A percentile compares a stretch with the other conserved stretches of the same genome.
These are phyloP conservation scores for Trichosporon ovoides DNA, from an alignment of 1,284 basidiomycete genomes.

Conservation along the genomic window DNA sequence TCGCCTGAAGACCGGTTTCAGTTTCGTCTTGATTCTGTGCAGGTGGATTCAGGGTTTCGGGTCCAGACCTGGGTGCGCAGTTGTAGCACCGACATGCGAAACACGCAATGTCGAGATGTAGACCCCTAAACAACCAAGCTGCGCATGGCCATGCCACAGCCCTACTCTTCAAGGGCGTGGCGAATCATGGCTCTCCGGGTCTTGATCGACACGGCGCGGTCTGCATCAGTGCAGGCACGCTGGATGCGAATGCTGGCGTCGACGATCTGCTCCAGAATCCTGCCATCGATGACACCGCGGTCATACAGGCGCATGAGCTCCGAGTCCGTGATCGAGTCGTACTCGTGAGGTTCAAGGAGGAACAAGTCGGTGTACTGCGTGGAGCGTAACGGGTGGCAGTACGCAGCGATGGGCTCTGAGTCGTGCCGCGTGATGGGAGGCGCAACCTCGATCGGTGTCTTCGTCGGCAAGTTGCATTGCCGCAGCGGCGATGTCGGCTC, in stretches of 20 bases:
- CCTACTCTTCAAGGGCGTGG: conserved; percentile 19
- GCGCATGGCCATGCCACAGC: too few relatives aligned
- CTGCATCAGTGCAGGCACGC: conserved; percentile 21
- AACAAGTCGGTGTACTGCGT: conserved; percentile 23
- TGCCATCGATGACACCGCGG: conserved; percentile 19
- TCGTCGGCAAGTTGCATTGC: neutral
- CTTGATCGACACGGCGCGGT: conserved; percentile 23
- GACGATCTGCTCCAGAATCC: conserved; percentile 21
- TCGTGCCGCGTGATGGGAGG: neutral
- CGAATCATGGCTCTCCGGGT: conserved; percentile 23
- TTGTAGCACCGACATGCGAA: too few relatives aligned
- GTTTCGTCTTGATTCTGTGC: too few relatives aligned
- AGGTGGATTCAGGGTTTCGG: too few relatives aligned
- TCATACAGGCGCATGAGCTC: conserved; percentile 23
- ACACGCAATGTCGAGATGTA: too few relatives aligned
- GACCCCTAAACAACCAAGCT: too few relatives aligned
- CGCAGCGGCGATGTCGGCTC: neutral
- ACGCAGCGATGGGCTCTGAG: neutral
- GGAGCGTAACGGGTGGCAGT: conserved; percentile 2
- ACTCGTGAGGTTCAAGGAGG: conserved; percentile 23
- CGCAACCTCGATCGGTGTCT: neutral
- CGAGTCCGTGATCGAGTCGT: conserved; percentile 22
- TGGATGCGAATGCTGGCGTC: conserved; percentile 24
- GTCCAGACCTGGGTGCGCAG: too few relatives aligned
- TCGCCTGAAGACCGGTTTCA: too few relatives aligned